A percentile compares a stretch with the other conserved stretches of the same genome.
phyloP scores from a whole-genome alignment of 495 filamentous ascomycete species.

The Amniculicola lignicola region DNA sequence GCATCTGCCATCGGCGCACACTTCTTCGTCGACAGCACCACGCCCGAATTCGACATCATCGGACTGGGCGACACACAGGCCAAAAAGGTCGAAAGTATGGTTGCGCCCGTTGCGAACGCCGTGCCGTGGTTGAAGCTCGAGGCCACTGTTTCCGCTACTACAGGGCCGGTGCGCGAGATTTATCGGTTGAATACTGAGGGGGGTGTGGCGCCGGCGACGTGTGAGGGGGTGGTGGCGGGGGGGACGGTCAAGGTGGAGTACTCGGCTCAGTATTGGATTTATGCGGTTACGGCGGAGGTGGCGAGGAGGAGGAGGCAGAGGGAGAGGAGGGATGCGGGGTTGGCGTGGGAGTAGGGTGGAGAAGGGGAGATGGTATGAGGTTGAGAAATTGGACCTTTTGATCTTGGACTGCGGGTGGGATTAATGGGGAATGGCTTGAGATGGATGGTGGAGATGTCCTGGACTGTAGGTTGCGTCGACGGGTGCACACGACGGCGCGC shows the following conservation, averaged over 20 bases:
- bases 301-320: slow-evolving; percentile 9
- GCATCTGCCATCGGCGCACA: slow-evolving; percentile 68
- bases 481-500: no score
- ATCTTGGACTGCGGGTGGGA: no score
- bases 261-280: slow-evolving; percentile 66
- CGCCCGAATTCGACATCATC: slow-evolving; percentile 73
- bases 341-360: no score
- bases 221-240: slow-evolving; percentile 56
- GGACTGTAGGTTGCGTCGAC: no score
- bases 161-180: slow-evolving; percentile 57
- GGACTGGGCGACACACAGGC: slow-evolving; percentile 57
- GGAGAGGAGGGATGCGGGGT: no score
- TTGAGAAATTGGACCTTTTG: no score
- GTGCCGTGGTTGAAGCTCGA: slow-evolving; percentile 67
- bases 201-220: slow-evolving; percentile 69
- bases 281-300: slow-evolving; percentile 10
- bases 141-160: slow-evolving; percentile 42
- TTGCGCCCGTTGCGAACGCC: slow-evolving; percentile 59
- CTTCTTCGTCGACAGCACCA: slow-evolving; percentile 64
- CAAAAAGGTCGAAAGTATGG: slow-evolving; percentile 48
- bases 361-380: no score
- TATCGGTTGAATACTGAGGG: slow-evolving; percentile 83
- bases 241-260: slow-evolving; percentile 70
- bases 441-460: no score
- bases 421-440: no score